These are phyloP conservation scores for Elaeis oleifera DNA, from an alignment of 202 grass and related monocot species.

Conservation along the genomic window DNA sequence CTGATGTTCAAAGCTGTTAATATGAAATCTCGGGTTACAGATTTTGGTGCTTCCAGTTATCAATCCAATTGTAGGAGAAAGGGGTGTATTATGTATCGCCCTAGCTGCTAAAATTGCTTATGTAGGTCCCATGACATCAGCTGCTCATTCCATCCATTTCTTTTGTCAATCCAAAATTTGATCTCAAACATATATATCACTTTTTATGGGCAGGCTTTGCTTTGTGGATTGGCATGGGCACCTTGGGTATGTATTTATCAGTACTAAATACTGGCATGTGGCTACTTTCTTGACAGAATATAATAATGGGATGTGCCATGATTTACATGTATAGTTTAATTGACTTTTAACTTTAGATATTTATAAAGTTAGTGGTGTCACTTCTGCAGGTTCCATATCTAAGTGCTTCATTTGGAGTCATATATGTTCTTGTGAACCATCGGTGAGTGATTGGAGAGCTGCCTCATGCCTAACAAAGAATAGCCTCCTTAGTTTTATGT, in stretches of 20 bases:
- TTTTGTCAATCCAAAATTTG: no score
- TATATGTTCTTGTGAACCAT: slow-evolving; percentile 67
- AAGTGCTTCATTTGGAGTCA: slow-evolving; percentile 70
- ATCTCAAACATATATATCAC: not conserved
- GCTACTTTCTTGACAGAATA: no score
- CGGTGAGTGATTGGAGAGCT: slow-evolving; percentile 44
- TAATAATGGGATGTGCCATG: no score
- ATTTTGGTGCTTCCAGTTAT: slow-evolving; percentile 64
- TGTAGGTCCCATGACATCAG: slow-evolving; percentile 32
- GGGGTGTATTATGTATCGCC: slow-evolving; percentile 54
- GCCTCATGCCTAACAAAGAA: not conserved
- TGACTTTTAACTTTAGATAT: no score
- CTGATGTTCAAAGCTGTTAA: not conserved
- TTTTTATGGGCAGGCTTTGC: slow-evolving; percentile 35
- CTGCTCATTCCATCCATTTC: no score
- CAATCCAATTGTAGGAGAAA: slow-evolving; percentile 48
- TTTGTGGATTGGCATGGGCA: slow-evolving; percentile 76
- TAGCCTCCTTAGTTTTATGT: no score
- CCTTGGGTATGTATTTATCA: slow-evolving; percentile 51
- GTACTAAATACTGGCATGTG: not conserved
- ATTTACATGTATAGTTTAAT: no score
- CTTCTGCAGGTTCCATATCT: slow-evolving; percentile 70
- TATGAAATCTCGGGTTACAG: slow-evolving; percentile 19
- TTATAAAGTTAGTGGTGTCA: no score
- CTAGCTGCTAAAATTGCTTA: slow-evolving; percentile 55